Evolutionary conservation across 192 early-diverging fungal genomes (phyloP).

Genomic region (Linnemannia schmuckeri): DNA sequence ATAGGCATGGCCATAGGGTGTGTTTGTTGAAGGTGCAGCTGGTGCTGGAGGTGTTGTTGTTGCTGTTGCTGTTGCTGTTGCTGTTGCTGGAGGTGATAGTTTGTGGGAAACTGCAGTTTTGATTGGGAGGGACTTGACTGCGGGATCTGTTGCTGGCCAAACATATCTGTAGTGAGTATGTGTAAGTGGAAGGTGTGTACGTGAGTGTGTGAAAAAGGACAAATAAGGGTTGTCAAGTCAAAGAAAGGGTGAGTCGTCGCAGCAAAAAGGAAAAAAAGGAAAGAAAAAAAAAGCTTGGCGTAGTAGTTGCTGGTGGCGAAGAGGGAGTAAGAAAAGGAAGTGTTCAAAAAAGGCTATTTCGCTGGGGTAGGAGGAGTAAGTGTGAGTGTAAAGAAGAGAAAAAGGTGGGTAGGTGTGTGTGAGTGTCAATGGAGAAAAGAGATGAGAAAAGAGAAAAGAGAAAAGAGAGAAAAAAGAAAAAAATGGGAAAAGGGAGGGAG

Average conservation of each 20-base stretch:
- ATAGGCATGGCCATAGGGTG: conserved; percentile 33
- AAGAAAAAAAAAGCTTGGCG: neutral
- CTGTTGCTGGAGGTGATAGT: conserved; percentile 26
- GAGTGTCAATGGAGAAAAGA: neutral
- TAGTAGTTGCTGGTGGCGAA: neutral
- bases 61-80: conserved; percentile 22
- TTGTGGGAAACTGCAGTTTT: conserved; percentile 35
- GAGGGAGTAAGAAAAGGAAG: neutral
- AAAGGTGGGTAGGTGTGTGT: no score
- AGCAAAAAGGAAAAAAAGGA: neutral
- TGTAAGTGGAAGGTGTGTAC: neutral
- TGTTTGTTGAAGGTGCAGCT: conserved; percentile 23
- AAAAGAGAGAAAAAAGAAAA: no score
- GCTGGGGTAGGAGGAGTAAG: neutral
- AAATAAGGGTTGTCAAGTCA: neutral
- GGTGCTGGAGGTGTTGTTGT: conserved; percentile 19
- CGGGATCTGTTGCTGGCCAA: conserved; percentile 28
- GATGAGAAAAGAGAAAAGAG: neutral
- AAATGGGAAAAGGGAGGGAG: neutral
- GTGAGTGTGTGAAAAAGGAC: neutral
- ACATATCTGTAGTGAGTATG: conserved; percentile 9
- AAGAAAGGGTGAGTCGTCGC: neutral
- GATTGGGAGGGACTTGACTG: conserved; percentile 8
- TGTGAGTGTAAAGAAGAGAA: neutral
- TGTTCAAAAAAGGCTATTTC: neutral